These are phyloP conservation scores for Wickerhamomyces hampshirensis DNA, from an alignment of 805 yeast species.

Conservation along the genomic window DNA sequence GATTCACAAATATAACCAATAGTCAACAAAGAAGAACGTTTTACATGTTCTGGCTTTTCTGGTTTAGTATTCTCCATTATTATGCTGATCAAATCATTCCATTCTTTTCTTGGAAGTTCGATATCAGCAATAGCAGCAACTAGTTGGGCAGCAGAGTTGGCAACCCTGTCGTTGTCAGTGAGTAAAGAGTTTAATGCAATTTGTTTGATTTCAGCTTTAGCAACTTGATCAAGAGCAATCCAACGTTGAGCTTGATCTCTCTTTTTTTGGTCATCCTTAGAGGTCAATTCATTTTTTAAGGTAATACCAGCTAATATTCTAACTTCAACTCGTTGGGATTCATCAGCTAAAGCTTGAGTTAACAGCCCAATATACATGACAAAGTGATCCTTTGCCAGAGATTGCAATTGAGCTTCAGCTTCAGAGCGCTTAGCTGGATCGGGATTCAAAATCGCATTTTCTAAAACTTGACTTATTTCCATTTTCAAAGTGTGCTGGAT, in stretches of 20 bases:
- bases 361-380: conserved; percentile 66
- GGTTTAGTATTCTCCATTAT: conserved; percentile 84
- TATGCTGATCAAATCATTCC: conserved; percentile 81
- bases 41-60: conserved; percentile 71
- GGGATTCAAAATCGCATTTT: conserved; percentile 70
- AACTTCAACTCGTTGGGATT: conserved; percentile 64
- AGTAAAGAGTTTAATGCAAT: conserved; percentile 59
- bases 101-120: conserved; percentile 80
- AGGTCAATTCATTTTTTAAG: conserved; percentile 79
- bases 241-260: conserved; percentile 66
- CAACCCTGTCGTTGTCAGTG: conserved; percentile 69
- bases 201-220: conserved; percentile 62
- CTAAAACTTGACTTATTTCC: conserved; percentile 68
- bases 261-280: conserved; percentile 67
- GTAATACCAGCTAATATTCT: conserved; percentile 89
- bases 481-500: no score
- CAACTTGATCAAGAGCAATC: conserved; percentile 51
- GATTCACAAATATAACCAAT: conserved; percentile 96
- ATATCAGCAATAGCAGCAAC: conserved; percentile 97
- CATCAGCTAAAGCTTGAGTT: conserved; percentile 67
- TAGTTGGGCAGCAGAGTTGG: conserved; percentile 85
- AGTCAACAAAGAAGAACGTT: conserved; percentile 81
- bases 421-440: conserved; percentile 62
- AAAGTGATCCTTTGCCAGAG: conserved; percentile 71
- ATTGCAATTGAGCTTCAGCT: conserved; percentile 74